Evolutionary conservation across 257 asterid genomes (phyloP).

Genomic region (Gardenia jasminoides): DNA sequence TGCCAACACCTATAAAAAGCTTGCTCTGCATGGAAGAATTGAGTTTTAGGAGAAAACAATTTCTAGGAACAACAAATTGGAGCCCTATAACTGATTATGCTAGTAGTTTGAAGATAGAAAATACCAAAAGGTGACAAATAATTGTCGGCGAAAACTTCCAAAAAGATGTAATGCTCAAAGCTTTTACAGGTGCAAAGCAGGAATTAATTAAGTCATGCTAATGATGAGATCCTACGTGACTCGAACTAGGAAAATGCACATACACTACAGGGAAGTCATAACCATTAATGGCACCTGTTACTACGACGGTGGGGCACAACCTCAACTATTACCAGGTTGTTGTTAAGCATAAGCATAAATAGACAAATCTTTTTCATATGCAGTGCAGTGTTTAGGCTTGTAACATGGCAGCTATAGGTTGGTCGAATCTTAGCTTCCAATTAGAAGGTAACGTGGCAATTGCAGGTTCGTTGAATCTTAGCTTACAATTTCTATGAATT

Average conservation of each 20-base stretch:
- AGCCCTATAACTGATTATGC: not conserved
- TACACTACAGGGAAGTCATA: not conserved
- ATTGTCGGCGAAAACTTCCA: not conserved
- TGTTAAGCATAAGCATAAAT: not conserved
- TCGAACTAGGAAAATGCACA: not conserved
- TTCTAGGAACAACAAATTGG: not conserved
- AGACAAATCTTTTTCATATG: not conserved
- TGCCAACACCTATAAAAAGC: not conserved
- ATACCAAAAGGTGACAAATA: not conserved
- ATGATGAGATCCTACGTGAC: not conserved
- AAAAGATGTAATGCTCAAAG: not conserved
- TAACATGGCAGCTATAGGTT: not conserved
- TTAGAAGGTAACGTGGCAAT: not conserved
- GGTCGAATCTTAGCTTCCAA: not conserved
- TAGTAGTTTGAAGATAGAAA: not conserved
- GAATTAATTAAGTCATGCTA: not conserved
- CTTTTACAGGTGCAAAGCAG: not conserved
- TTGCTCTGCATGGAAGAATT: not conserved
- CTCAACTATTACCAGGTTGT: not conserved
- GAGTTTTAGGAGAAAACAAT: not conserved
- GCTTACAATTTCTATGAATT: not conserved
- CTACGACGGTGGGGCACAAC: not conserved
- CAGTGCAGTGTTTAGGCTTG: not conserved
- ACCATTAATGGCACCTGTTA: not conserved
- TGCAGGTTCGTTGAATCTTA: not conserved